Conservation (phyloP, 1,284 basidiomycete genomes). For the Apiotrichum gracile region DNA sequence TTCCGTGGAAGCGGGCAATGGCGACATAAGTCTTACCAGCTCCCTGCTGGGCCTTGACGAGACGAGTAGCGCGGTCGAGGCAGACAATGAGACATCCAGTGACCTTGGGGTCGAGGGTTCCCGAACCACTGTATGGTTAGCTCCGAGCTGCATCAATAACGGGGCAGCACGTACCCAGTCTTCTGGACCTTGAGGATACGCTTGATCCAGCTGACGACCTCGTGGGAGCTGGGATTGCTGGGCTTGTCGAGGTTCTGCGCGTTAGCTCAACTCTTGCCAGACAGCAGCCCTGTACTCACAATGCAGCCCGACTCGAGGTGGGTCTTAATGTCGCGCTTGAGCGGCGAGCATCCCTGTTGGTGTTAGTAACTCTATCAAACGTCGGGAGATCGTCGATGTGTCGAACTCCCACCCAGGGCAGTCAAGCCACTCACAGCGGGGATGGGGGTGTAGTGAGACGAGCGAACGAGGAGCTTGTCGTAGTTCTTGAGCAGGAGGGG, state of each 20-base stretch:
- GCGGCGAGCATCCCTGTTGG: constrained; percentile 62
- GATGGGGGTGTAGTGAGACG: constrained; percentile 97
- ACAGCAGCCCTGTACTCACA: too few species aligned
- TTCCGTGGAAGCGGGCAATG: constrained; percentile 85
- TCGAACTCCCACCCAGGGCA: too few species aligned
- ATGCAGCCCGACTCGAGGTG: constrained; percentile 99
- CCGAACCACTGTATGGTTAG: too few species aligned
- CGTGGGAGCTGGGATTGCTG: constrained; percentile 99
- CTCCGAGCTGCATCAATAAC: too few species aligned
- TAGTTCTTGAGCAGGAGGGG: constrained; percentile 98
- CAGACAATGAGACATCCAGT: constrained; percentile 98
- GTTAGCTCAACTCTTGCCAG: too few species aligned
- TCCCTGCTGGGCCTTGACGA: constrained; percentile 65
- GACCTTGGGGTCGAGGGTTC: constrained; percentile 97
- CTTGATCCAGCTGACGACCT: constrained; percentile 98
- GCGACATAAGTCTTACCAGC: constrained; percentile 97
- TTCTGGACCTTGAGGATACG: constrained; percentile 95
- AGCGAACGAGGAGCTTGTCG: constrained; percentile 79
- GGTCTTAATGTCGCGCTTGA: constrained; percentile 83
- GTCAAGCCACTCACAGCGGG: constrained; percentile 49
- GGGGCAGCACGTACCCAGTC: too few species aligned
- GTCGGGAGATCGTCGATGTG: too few species aligned
- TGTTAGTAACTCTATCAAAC: too few species aligned
- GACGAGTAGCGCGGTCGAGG: constrained; percentile 96
- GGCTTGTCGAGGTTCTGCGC: constrained; percentile 99